phyloP scores from a whole-genome alignment of 139 green algal species.

The Yamagishiella unicocca region DNA sequence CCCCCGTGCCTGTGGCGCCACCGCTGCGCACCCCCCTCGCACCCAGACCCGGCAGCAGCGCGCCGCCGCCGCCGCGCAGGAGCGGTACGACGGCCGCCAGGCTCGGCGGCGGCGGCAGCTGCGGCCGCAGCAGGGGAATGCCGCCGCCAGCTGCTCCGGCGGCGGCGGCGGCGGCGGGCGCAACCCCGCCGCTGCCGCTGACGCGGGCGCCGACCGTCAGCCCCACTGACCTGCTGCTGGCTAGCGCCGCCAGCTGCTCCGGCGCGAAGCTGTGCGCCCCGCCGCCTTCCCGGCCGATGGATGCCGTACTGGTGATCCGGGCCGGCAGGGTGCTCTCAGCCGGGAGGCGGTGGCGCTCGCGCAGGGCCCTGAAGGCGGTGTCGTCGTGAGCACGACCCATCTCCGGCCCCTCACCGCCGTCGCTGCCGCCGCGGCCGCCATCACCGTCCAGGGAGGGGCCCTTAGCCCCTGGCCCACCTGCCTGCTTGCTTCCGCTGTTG shows the following conservation, averaged over 20 bases:
- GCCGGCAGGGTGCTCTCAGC: not conserved
- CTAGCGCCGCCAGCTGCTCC: conserved; percentile 1
- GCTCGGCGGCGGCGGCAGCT: not conserved
- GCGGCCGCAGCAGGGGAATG: not conserved
- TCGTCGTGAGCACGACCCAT: not conserved
- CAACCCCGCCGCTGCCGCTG: not conserved
- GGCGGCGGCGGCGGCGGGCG: not conserved
- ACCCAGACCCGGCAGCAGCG: not conserved
- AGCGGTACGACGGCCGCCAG: not conserved
- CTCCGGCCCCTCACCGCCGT: not conserved
- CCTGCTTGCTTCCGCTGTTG: not conserved
- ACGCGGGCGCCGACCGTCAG: not conserved
- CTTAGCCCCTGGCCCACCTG: no score
- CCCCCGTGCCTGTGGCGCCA: no score
- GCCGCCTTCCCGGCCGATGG: not conserved
- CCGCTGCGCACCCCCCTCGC: not conserved
- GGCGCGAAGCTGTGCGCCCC: conserved; percentile 37
- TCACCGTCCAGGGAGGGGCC: no score
- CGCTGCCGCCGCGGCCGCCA: not conserved
- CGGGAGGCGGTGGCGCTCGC: not conserved
- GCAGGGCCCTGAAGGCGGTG: not conserved
- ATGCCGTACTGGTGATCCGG: not conserved
- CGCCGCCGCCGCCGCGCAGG: not conserved
- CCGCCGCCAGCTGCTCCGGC: not conserved
- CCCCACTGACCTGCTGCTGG: not conserved